phyloP scores from a whole-genome alignment of 73 alveolate genomes.

The Paramecium sonneborni region DNA sequence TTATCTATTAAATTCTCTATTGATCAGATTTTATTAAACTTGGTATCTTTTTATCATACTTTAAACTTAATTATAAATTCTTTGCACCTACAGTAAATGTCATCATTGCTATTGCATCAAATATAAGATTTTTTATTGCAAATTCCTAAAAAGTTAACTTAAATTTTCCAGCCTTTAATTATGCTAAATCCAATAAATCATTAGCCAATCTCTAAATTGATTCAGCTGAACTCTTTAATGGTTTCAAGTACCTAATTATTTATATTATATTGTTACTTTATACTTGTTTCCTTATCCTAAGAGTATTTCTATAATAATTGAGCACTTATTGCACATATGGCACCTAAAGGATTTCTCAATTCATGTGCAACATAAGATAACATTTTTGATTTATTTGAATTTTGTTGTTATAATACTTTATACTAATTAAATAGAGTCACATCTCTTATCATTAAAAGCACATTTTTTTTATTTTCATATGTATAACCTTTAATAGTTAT shows the following conservation, averaged over 20 bases:
- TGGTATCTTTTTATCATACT: not conserved
- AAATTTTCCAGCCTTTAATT: constrained; percentile 52
- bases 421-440: constrained; percentile 47
- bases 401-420: constrained; percentile 14
- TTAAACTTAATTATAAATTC: not conserved
- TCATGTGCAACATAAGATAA: constrained; percentile 61
- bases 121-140: not conserved
- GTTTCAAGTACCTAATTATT: constrained; percentile 6
- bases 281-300: not conserved
- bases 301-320: not conserved
- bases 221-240: constrained; percentile 12
- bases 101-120: not conserved
- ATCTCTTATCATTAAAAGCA: constrained; percentile 34
- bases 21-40: not conserved
- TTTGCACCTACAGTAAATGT: not conserved
- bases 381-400: constrained; percentile 58
- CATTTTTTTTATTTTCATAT: not conserved
- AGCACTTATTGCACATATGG: not conserved
- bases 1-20: constrained; percentile 9
- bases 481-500: not conserved
- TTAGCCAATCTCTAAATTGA: not conserved
- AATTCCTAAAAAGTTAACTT: constrained; percentile 1
- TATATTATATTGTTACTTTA: not conserved
- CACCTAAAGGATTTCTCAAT: constrained; percentile 53
- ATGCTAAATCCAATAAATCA: constrained; percentile 49